Conservation (phyloP, 768 basidiomycete genomes). For the Hortiboletus campestris region DNA sequence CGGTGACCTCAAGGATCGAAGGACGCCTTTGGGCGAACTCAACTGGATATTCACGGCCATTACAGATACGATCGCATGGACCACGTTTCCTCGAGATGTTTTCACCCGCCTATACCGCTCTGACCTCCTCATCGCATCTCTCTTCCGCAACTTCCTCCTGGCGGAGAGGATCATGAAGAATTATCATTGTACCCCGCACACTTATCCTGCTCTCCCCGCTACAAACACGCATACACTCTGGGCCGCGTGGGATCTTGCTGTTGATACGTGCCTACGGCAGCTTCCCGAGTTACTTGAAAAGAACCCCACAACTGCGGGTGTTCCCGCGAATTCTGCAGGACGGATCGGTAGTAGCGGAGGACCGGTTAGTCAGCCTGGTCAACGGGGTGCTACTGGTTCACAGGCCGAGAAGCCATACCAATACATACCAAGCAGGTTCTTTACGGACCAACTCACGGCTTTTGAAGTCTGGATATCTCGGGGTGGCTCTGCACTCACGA, state of each 20-base stretch:
- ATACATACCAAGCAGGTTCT: slow-evolving; percentile 89
- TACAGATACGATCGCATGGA: slow-evolving; percentile 99
- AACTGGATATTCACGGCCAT: slow-evolving; percentile 99
- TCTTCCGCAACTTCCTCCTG: slow-evolving; percentile 96
- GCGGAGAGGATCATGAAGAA: slow-evolving; percentile 98
- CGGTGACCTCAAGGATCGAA: slow-evolving; percentile 93
- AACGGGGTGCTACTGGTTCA: slow-evolving; percentile 21
- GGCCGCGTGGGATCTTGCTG: slow-evolving; percentile 97
- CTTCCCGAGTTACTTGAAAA: slow-evolving; percentile 76
- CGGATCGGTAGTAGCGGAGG: slow-evolving; percentile 11
- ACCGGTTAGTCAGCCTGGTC: slow-evolving; percentile 14
- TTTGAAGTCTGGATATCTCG: slow-evolving; percentile 99
- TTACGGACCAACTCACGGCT: slow-evolving; percentile 92
- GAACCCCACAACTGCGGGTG: slow-evolving; percentile 22
- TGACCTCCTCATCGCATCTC: slow-evolving; percentile 91
- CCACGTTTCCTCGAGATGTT: slow-evolving; percentile 88
- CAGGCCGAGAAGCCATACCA: slow-evolving; percentile 51
- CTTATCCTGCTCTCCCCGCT: slow-evolving; percentile 84
- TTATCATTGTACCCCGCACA: slow-evolving; percentile 95
- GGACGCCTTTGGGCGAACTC: slow-evolving; percentile 96
- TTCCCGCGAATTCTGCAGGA: slow-evolving; percentile 23
- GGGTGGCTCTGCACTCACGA: slow-evolving; percentile 82
- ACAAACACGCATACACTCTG: slow-evolving; percentile 98
- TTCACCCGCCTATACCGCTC: slow-evolving; percentile 94
- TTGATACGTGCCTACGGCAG: slow-evolving; percentile 91